Percentiles rank a stretch among this genome's conserved stretches.
These are phyloP conservation scores for Tetratostichococcus sp. DNA, from an alignment of 139 green algal genomes.

Conservation along the genomic window DNA sequence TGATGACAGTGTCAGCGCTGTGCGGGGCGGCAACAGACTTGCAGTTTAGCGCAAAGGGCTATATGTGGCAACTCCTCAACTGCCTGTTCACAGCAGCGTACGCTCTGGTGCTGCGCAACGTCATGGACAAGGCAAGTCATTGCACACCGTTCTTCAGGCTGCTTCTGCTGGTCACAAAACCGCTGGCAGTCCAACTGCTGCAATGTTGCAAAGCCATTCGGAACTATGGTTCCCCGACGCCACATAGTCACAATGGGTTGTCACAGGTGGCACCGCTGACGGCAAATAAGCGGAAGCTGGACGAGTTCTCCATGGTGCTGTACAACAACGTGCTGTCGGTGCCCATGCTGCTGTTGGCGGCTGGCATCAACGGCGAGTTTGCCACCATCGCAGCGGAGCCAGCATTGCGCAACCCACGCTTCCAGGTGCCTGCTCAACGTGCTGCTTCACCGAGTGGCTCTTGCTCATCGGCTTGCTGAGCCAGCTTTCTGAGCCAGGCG, in stretches of 20 bases:
- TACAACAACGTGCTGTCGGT: constrained; percentile 95
- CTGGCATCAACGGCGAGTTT: constrained; percentile 45
- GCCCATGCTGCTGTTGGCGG: constrained; percentile 47
- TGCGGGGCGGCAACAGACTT: constrained; percentile 78
- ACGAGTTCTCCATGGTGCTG: constrained; percentile 68
- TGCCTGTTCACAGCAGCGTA: constrained; percentile 83
- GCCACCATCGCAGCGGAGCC: constrained; percentile 30
- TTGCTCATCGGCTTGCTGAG: too few relatives aligned
- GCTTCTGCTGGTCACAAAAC: not conserved
- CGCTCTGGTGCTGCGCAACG: constrained; percentile 67
- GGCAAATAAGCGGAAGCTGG: constrained; percentile 32
- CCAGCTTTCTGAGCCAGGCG: too few relatives aligned
- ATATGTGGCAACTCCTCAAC: constrained; percentile 87
- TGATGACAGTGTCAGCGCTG: constrained; percentile 81
- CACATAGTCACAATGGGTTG: too few relatives aligned
- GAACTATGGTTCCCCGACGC: too few relatives aligned
- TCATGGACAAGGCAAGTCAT: constrained; percentile 89
- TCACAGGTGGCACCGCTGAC: constrained; percentile 28
- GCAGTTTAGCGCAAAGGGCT: constrained; percentile 72
- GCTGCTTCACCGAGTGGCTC: too few relatives aligned
- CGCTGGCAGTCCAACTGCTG: too few relatives aligned
- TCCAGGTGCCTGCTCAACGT: too few relatives aligned
- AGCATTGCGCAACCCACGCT: constrained; percentile 39
- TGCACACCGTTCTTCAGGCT: not conserved
- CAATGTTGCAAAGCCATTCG: too few relatives aligned